Conservation (phyloP, 441 rosid species). For the Biscutella laevigata region DNA sequence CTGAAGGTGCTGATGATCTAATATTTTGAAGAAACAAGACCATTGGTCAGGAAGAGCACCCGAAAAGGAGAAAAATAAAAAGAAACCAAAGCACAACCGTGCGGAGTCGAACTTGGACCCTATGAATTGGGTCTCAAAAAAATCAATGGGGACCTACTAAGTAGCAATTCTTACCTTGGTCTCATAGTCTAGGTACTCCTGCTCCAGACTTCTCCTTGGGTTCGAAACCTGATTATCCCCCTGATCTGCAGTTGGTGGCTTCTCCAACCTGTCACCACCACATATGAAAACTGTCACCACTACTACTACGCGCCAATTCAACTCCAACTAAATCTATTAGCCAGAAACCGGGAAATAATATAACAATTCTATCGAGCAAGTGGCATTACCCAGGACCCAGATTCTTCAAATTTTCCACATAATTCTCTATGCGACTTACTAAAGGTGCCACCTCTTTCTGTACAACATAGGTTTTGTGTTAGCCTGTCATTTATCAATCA, state of each 20-base stretch:
- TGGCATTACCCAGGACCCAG: slow-evolving; percentile 56
- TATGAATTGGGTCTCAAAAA: neutral
- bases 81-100: neutral
- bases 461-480: slow-evolving; percentile 17
- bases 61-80: neutral
- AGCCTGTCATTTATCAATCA: slow-evolving; percentile 13
- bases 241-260: slow-evolving; percentile 31
- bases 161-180: slow-evolving; percentile 50
- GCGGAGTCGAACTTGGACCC: neutral
- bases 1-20: slow-evolving; percentile 89
- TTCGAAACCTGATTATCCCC: slow-evolving; percentile 43
- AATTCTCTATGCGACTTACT: slow-evolving; percentile 54
- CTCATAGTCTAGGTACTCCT: slow-evolving; percentile 85
- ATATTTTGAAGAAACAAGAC: slow-evolving; percentile 12
- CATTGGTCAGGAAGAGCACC: slow-evolving; percentile 1
- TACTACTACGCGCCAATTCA: slow-evolving; percentile 7
- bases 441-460: slow-evolving; percentile 85
- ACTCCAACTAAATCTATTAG: slow-evolving; percentile 1
- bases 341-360: neutral
- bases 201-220: slow-evolving; percentile 85
- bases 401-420: slow-evolving; percentile 80
- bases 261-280: slow-evolving; percentile 47
- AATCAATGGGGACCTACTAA: neutral
- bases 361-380: neutral
- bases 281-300: slow-evolving; percentile 17